A percentile compares a stretch with the other conserved stretches of the same genome.
Conservation (phyloP, 345 rosid genomes). For the Gossypium stocksii region DNA sequence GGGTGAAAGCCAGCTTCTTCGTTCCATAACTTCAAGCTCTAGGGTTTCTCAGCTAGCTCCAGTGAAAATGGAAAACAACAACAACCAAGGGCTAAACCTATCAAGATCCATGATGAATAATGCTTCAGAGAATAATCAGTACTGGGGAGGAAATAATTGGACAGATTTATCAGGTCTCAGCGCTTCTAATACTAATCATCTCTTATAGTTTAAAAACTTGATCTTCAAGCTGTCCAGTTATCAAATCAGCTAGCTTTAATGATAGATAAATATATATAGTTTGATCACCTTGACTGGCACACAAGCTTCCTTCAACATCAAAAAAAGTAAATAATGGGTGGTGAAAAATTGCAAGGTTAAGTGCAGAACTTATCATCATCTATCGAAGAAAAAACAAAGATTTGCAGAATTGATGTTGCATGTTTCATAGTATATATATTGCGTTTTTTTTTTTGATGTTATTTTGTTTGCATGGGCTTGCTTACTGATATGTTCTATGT, state of each 20-base stretch:
- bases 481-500: slow-evolving; percentile 10
- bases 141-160: slow-evolving; percentile 44
- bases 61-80: slow-evolving; percentile 51
- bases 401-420: slow-evolving; percentile 10
- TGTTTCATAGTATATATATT: not conserved
- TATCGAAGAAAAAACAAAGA: not conserved
- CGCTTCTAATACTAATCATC: slow-evolving; percentile 32
- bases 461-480: slow-evolving; percentile 29
- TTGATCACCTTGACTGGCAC: not conserved
- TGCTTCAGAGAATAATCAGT: slow-evolving; percentile 38
- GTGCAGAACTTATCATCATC: not conserved
- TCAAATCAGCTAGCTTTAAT: slow-evolving; percentile 9
- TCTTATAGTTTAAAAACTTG: slow-evolving; percentile 13
- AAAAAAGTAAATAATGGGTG: not conserved
- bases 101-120: slow-evolving; percentile 30
- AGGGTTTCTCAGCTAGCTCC: slow-evolving; percentile 55
- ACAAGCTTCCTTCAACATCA: not conserved
- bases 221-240: no score
- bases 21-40: slow-evolving; percentile 33
- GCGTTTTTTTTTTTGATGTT: not conserved
- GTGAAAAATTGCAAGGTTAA: slow-evolving; percentile 4
- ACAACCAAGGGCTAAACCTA: slow-evolving; percentile 32
- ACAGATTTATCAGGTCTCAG: slow-evolving; percentile 44
- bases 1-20: slow-evolving; percentile 25
- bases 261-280: not conserved